Conservation (phyloP, 2,329 filamentous ascomycete genomes). For the Paecilomyces dactylethromorphus region DNA sequence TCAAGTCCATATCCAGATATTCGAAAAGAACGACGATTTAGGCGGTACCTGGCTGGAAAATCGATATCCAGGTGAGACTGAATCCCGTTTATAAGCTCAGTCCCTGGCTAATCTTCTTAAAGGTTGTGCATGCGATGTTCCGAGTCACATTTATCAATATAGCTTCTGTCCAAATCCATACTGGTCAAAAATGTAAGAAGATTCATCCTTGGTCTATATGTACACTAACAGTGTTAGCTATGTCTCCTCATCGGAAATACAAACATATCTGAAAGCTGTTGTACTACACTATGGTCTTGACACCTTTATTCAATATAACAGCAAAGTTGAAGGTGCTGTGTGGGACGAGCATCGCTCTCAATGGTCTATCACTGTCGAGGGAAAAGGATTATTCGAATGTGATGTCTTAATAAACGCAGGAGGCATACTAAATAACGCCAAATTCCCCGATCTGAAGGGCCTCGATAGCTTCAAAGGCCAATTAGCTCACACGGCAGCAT, state of each 20-base stretch:
- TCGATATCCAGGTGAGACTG: not conserved
- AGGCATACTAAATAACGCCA: not conserved
- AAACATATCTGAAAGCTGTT: not conserved
- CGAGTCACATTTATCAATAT: not conserved
- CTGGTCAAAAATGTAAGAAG: not conserved
- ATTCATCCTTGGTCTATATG: not conserved
- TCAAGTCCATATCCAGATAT: not conserved
- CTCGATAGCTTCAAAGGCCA: not conserved
- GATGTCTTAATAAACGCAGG: not conserved
- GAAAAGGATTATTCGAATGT: not conserved
- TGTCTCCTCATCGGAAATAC: not conserved
- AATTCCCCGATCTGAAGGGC: not conserved
- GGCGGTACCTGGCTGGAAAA: not conserved
- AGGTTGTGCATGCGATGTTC: not conserved
- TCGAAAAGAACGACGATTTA: not conserved
- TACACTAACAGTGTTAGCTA: not conserved
- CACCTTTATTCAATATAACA: not conserved
- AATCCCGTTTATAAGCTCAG: not conserved
- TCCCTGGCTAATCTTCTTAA: not conserved
- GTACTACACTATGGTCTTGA: not conserved
- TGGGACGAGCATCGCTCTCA: not conserved
- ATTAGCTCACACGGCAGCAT: not conserved
- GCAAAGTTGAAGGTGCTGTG: not conserved
- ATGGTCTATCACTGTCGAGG: not conserved
- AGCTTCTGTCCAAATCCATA: not conserved